These are phyloP conservation scores for Aschersonia sp. DNA, from an alignment of 2,329 filamentous ascomycete genomes.

Conservation along the genomic window DNA sequence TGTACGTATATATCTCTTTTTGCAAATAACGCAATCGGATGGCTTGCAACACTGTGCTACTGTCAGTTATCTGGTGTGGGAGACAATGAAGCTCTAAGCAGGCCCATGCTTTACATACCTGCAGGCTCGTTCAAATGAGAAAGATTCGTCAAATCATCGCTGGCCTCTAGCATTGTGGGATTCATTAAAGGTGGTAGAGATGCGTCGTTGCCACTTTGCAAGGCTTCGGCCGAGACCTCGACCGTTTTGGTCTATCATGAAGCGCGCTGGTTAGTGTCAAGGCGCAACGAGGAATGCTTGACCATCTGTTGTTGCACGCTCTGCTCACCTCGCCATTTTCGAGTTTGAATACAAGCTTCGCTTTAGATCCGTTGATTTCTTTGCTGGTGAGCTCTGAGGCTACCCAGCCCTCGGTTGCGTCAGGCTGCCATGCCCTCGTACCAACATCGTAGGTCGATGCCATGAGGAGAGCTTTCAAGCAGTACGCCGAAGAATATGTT, in stretches of 20 bases:
- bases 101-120: constrained; percentile 36
- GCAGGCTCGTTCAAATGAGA: constrained; percentile 98
- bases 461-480: constrained; percentile 37
- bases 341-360: constrained; percentile 74
- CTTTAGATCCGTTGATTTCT: constrained; percentile 70
- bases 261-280: too few species aligned
- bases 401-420: constrained; percentile 91
- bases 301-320: too few species aligned
- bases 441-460: constrained; percentile 92
- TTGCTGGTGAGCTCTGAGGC: constrained; percentile 88
- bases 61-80: background rate
- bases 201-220: constrained; percentile 64
- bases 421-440: constrained; percentile 96
- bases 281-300: too few species aligned
- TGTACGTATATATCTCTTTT: constrained; percentile 99
- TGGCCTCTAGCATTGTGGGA: constrained; percentile 93
- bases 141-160: constrained; percentile 92
- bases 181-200: constrained; percentile 92
- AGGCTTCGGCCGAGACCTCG: constrained; percentile 60
- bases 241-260: constrained; percentile 56
- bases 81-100: background rate
- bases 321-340: constrained; percentile 74
- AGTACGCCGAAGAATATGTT: constrained; percentile 2
- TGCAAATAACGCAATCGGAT: constrained; percentile 95
- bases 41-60: constrained; percentile 68